Conservation (phyloP, 2,329 filamentous ascomycete genomes). For the Fusarium piperis region DNA sequence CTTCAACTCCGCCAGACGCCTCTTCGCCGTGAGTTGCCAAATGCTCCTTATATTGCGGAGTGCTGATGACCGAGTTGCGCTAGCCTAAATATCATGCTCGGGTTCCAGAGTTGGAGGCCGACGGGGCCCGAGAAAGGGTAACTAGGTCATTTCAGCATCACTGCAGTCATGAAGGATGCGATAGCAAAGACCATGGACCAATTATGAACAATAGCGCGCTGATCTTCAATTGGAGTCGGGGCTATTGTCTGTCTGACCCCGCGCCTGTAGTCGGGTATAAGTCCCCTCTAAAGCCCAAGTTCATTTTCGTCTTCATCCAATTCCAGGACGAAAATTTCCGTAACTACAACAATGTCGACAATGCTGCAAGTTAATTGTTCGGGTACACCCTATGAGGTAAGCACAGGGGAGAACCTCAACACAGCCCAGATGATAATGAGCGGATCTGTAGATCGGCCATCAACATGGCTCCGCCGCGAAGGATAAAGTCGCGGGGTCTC, state of each 20-base stretch:
- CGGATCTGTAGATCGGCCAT: slow-evolving; percentile 16
- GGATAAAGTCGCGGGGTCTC: slow-evolving; percentile 19
- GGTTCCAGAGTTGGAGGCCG: not conserved
- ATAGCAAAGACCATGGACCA: not conserved
- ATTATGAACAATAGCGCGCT: not conserved
- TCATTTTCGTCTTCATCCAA: not conserved
- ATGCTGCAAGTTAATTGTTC: slow-evolving; percentile 28
- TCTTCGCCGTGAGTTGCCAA: not conserved
- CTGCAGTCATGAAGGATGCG: not conserved
- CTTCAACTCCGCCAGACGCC: not conserved
- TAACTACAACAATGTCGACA: not conserved
- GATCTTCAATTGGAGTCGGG: not conserved
- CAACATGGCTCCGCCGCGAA: slow-evolving; percentile 26
- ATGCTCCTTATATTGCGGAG: not conserved
- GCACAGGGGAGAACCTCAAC: not conserved
- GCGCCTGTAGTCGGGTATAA: not conserved
- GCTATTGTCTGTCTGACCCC: not conserved
- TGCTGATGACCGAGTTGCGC: not conserved
- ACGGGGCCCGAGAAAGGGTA: not conserved
- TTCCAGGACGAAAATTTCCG: too few relatives aligned
- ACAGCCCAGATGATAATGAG: rapidly evolving
- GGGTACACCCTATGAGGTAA: slow-evolving; percentile 23
- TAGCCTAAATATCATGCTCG: not conserved
- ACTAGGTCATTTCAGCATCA: not conserved
- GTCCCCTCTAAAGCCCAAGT: not conserved